Evolutionary conservation across 2,329 filamentous ascomycete genomes (phyloP).

Genomic region (Fusarium virguliforme): DNA sequence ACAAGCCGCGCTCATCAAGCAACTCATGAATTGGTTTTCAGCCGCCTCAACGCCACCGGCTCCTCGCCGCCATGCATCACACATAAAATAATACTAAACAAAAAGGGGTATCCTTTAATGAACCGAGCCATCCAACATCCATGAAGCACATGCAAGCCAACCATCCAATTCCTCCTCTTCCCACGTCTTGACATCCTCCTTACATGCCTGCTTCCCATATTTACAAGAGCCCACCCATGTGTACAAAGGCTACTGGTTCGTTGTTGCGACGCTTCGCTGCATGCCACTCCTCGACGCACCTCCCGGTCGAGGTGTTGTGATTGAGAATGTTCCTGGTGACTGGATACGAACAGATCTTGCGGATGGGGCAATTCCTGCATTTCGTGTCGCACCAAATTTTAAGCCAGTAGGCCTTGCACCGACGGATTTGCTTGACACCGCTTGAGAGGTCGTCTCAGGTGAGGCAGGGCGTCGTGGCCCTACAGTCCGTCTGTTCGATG

Average conservation of each 20-base stretch:
- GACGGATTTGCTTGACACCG: conserved; percentile 41
- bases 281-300: conserved; percentile 22
- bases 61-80: conserved; percentile 35
- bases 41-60: conserved; percentile 45
- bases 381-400: conserved; percentile 35
- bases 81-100: conserved; percentile 36
- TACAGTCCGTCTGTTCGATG: conserved; percentile 22
- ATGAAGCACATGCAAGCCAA: conserved; percentile 35
- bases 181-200: conserved; percentile 1
- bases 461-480: conserved; percentile 27
- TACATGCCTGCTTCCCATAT: conserved; percentile 22
- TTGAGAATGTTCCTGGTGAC: conserved; percentile 43
- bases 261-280: conserved; percentile 24
- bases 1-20: background rate
- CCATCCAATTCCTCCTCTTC: conserved; percentile 16
- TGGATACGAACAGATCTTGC: conserved; percentile 48
- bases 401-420: conserved; percentile 35
- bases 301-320: conserved; percentile 25
- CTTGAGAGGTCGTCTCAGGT: conserved; percentile 24
- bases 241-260: conserved; percentile 29
- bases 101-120: conserved; percentile 49
- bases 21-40: conserved; percentile 24
- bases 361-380: conserved; percentile 26
- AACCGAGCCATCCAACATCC: conserved; percentile 44
- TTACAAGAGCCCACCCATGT: conserved; percentile 9